Conservation (phyloP, 148 eudicot species). For the Vaccinium vitisidaea region DNA sequence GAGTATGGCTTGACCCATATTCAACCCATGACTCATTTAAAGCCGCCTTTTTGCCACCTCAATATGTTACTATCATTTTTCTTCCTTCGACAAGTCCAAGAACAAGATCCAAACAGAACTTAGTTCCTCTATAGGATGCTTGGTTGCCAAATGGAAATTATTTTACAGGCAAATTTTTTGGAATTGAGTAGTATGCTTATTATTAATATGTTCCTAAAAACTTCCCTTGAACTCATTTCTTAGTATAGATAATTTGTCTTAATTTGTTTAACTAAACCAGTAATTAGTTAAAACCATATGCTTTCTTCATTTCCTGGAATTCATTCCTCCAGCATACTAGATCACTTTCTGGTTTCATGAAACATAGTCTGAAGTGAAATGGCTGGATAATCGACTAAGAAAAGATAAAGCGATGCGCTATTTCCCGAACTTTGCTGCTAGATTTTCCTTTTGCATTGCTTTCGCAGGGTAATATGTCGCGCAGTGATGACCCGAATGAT, state of each 20-base stretch:
- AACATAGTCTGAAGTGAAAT: not conserved
- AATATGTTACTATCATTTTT: no score
- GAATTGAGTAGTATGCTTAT: not conserved
- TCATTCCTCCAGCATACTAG: not conserved
- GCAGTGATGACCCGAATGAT: constrained; percentile 69
- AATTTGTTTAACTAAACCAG: not conserved
- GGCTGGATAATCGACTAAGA: not conserved
- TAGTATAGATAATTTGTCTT: not conserved
- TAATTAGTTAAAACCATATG: not conserved
- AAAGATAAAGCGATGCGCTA: not conserved
- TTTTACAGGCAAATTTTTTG: not conserved
- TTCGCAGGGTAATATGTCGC: constrained; percentile 72
- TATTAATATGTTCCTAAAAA: not conserved
- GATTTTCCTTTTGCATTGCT: not conserved
- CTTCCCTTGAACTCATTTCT: not conserved
- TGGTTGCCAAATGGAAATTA: constrained; percentile 7
- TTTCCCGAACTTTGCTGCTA: not conserved
- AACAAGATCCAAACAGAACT: not conserved
- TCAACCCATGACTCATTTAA: no score
- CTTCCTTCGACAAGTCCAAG: not conserved
- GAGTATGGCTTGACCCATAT: no score
- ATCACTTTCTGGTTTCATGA: not conserved
- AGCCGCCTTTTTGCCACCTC: no score
- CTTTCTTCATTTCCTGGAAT: not conserved
- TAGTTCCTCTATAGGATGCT: not conserved